Base-by-base conservation (phyloP, 768 basidiomycete species). In the Cubamyces sp. region DNA sequence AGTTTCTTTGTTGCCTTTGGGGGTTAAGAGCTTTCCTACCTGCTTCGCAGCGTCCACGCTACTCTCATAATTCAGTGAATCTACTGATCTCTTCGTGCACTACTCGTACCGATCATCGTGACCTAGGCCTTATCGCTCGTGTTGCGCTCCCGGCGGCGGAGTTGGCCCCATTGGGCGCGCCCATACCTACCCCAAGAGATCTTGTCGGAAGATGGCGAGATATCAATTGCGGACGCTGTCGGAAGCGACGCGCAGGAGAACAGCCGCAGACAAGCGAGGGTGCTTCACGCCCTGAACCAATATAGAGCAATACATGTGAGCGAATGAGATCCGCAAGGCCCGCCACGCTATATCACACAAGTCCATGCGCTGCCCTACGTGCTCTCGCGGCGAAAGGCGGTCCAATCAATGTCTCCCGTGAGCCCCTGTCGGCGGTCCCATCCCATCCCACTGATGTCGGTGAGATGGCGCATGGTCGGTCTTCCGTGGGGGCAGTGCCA, bases 401-500 rank as follows among this genome's bases (percentile, higher is more conserved):
- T 42, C 65, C 65, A 66, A 49, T 66, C 61, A 45, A 66, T 41
- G n/a, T 19, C 14, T 16, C 45, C 45, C n/a, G 40, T 37, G 53
- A 16, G 18, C 41, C 3, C 46, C 11, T 45, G 54, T 25, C 51
- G 55, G n/a, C 45, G 55, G 37, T 65, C 62, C 59, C 67, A 55
- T 28, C 64, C 62, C 23, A 59, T 23, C n/a, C 57, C 57, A 19
- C 48, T 37, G 47, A 90, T 76, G 70, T 89, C 88, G 49, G 78
- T 79, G 28, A 90, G 76, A 76, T 88, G 90, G 30, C 87, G 86
- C 91, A 90, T 91, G 41, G 91, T 93, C 3, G 91, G 91, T 28
- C 91, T 77, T 8, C 91, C 91, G 70, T 92, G 91, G n/a, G 91
- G 91, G 70, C 91, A 92, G 59, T 91, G 88, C 91, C 91, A 93